Evolutionary conservation across 345 rosid species (phyloP).

Genomic region (Conringia planisiliqua): DNA sequence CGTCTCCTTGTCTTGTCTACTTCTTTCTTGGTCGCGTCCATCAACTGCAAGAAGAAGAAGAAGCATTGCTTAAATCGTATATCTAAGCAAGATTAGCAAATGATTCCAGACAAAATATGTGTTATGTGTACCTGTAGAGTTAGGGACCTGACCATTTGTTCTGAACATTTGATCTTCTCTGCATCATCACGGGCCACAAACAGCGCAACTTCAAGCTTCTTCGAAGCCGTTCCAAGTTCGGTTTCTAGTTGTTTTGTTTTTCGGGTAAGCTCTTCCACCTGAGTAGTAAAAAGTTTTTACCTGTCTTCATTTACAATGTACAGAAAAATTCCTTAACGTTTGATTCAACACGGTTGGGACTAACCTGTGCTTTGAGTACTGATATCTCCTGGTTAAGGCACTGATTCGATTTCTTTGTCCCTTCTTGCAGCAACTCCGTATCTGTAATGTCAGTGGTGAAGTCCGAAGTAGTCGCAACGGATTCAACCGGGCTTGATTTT

Average conservation of each 20-base stretch:
- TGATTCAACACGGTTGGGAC: neutral
- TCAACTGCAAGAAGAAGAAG: conserved; percentile 8
- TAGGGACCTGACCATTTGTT: conserved; percentile 54
- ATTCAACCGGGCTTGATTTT: conserved; percentile 48
- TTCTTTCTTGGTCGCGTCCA: conserved; percentile 21
- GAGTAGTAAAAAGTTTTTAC: neutral
- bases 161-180: conserved; percentile 53
- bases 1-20: conserved; percentile 24
- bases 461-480: conserved; percentile 43
- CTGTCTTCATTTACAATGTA: neutral
- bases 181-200: conserved; percentile 48
- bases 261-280: conserved; percentile 66
- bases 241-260: conserved; percentile 49
- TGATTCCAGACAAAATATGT: neutral
- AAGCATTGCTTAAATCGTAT: neutral
- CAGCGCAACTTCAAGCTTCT: conserved; percentile 51
- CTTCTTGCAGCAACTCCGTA: conserved; percentile 42
- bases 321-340: neutral
- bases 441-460: conserved; percentile 32
- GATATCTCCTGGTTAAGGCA: conserved; percentile 43
- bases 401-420: conserved; percentile 43
- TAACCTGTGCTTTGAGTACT: conserved; percentile 66
- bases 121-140: conserved; percentile 43
- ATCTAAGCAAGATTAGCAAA: neutral
- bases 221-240: conserved; percentile 47